Percentiles rank a stretch among this genome's conserved stretches.
Conservation (phyloP, 176 grass and related monocot species). For the Aegilops longissima region DNA sequence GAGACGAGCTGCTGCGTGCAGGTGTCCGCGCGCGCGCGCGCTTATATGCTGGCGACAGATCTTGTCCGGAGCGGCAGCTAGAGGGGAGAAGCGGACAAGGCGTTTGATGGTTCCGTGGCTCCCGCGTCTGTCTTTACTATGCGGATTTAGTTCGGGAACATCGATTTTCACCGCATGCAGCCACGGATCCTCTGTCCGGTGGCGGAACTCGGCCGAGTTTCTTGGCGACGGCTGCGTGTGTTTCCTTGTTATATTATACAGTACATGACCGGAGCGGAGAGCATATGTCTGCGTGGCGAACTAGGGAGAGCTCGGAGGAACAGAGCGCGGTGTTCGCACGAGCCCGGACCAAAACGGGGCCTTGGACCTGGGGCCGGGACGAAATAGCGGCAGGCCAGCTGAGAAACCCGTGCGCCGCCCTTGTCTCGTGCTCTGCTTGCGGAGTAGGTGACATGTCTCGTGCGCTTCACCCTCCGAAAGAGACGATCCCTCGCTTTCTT, state of each 20-base stretch:
- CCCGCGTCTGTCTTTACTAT: conserved; percentile 19
- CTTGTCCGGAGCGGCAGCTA: not conserved
- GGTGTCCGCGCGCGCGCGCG: not conserved
- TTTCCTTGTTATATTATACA: not conserved
- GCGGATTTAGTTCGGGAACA: conserved; percentile 9
- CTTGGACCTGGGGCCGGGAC: too few species aligned
- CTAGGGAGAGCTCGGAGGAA: not conserved
- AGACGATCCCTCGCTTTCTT: not conserved
- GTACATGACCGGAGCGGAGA: not conserved
- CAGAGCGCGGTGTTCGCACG: not conserved
- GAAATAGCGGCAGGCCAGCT: not conserved
- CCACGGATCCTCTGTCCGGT: not conserved
- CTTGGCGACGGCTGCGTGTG: too few species aligned
- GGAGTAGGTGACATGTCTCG: not conserved
- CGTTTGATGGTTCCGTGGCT: conserved; percentile 22
- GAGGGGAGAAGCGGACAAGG: not conserved
- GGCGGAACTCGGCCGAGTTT: not conserved
- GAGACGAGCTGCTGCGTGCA: conserved; percentile 29
- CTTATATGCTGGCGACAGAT: not conserved
- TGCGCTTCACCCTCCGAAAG: not conserved
- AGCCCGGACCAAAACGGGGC: too few species aligned
- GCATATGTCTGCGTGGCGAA: not conserved
- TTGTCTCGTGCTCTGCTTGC: too few species aligned
- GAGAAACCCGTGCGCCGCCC: not conserved
- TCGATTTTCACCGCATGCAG: conserved; percentile 7